phyloP scores from a whole-genome alignment of 495 filamentous ascomycete genomes.

The Viridothelium virens region DNA sequence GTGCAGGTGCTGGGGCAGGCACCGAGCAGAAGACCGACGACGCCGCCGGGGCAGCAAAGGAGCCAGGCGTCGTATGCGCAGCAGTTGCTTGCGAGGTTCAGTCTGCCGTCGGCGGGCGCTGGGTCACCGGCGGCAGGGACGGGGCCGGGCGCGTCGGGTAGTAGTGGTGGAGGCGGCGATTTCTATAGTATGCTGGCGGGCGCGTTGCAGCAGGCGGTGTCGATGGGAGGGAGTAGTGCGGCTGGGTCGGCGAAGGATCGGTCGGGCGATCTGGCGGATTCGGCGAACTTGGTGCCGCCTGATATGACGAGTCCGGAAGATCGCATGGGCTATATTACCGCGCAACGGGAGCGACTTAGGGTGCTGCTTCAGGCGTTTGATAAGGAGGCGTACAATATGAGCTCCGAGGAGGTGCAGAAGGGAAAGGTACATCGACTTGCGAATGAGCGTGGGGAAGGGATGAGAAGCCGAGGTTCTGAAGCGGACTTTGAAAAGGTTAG shows the following conservation, averaged over 20 bases:
- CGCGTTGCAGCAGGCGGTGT: slow-evolving; percentile 47
- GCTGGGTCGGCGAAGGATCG: neutral
- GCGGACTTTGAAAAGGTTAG: slow-evolving; percentile 79
- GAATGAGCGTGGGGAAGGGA: slow-evolving; percentile 31
- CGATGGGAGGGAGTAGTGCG: neutral
- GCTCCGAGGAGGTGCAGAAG: slow-evolving; percentile 15
- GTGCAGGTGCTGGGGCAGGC: slow-evolving; percentile 65
- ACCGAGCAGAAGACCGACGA: slow-evolving; percentile 40
- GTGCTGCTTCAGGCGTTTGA: slow-evolving; percentile 66
- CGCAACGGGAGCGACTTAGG: slow-evolving; percentile 65
- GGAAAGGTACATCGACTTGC: slow-evolving; percentile 19
- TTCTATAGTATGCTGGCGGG: slow-evolving; percentile 70
- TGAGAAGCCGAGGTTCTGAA: slow-evolving; percentile 66
- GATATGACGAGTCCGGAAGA: slow-evolving; percentile 52
- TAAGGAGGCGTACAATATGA: slow-evolving; percentile 53
- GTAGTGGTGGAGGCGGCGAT: slow-evolving; percentile 45
- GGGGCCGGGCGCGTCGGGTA: neutral
- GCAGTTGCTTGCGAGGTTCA: slow-evolving; percentile 52
- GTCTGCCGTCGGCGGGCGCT: neutral
- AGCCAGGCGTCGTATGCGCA: slow-evolving; percentile 56
- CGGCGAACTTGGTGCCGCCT: slow-evolving; percentile 59
- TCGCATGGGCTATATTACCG: slow-evolving; percentile 59
- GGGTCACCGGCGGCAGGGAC: neutral
- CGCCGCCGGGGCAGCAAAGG: slow-evolving; percentile 45
- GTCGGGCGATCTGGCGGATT: slow-evolving; percentile 45